Evolutionary conservation across 179 eudicot genomes (phyloP), one percentile per base, ranked within the genome.

Genomic region (Drosera spatulata): DNA sequence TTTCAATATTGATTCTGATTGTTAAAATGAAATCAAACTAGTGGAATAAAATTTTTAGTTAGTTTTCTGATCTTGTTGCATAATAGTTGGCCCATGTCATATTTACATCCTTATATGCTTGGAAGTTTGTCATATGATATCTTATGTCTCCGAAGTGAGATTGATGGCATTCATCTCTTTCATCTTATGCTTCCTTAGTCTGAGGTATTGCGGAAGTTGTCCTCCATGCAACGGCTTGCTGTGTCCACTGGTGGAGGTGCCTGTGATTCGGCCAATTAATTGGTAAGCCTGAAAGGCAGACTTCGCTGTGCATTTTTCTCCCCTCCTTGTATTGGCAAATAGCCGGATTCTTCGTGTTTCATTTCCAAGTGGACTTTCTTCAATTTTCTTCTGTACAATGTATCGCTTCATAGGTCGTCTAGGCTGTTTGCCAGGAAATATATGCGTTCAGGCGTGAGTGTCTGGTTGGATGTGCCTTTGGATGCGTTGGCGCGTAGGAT

Each of bases 191-290:
- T 22, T 22, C 33, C 33, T 56, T 67, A 93, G 99, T 90, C 93
- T 48, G 82, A 93, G 72, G 88, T 72, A 60, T 73, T 93, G 75
- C 64, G 68, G 65, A 76, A 83, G 72, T 62, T 89, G 49, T 89
- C 95, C 65, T 52, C 61, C 7, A 78, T 75, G 87, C 78, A 71
- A 22, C 79, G 67, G 39, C 68, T 80, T 15, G 94, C 89, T 65
- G 75, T 89, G 74, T 89, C 99, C 53, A 93, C 99, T 1, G 99
- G 99, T 50, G 99, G 99, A 39, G 99, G 99, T 67, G 95, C 88
- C 55, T n/a, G 99, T 93, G 62, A 69, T 85, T 53, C 83, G 95
- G 62, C 97, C 96, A 37, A 65, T 86, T 65, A 93, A 93, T 68
- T 89, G 99, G 99, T 89, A 81, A 55, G 15, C 10, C 50, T 56